These are phyloP conservation scores for Galeopsis tetrahit DNA, from an alignment of 257 asterid genomes.

Conservation along the genomic window DNA sequence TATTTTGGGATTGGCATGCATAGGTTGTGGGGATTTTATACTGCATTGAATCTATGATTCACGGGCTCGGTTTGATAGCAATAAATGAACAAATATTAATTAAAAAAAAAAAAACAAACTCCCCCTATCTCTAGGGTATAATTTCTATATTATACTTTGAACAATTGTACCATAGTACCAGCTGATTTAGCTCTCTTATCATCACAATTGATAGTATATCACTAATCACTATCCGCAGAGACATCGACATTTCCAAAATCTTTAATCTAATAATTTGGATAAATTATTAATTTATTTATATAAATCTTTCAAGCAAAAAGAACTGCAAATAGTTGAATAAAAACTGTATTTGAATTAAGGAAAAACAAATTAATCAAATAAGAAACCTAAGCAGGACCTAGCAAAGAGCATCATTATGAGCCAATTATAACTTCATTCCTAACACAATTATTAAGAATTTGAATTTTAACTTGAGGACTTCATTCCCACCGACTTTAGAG, in stretches of 20 bases:
- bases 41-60: constrained; percentile 53
- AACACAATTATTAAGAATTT: not conserved
- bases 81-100: constrained; percentile 47
- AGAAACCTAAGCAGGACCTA: constrained; percentile 17
- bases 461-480: constrained; percentile 13
- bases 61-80: constrained; percentile 56
- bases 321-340: not conserved
- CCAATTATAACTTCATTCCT: constrained; percentile 10
- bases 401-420: not conserved
- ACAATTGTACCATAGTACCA: constrained; percentile 14
- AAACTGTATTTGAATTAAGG: not conserved
- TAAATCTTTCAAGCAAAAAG: constrained; percentile 2
- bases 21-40: constrained; percentile 42
- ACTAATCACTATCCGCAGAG: constrained; percentile 9
- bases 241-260: constrained; percentile 25
- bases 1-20: constrained; percentile 33
- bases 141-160: constrained; percentile 21
- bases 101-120: not conserved
- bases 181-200: not conserved
- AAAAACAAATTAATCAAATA: constrained; percentile 10
- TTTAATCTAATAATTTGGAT: not conserved
- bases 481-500: not conserved
- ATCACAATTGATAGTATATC: not conserved
- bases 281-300: not conserved
- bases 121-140: constrained; percentile 21